Evolutionary conservation across 345 rosid genomes (phyloP).

Genomic region (Combretum micranthum): DNA sequence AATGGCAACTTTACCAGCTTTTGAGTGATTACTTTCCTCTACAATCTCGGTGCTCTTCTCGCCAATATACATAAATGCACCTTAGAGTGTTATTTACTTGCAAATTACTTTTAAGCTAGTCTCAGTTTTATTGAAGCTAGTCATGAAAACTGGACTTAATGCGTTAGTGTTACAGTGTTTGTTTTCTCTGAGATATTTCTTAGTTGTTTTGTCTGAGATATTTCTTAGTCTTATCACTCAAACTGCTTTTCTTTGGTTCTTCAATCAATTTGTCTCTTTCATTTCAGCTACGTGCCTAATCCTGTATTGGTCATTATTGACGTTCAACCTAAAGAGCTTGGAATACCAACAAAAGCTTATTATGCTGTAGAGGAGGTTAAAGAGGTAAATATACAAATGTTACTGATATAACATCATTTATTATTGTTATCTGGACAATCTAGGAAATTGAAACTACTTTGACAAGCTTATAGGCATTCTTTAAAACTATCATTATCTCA

Average conservation of each 20-base stretch:
- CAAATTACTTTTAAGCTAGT: too few relatives aligned
- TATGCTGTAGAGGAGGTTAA: constrained; percentile 85
- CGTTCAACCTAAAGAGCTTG: constrained; percentile 85
- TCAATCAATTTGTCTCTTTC: neutral
- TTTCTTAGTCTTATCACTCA: neutral
- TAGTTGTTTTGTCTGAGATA: neutral
- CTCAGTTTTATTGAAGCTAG: too few relatives aligned
- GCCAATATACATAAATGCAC: too few relatives aligned
- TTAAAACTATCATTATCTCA: too few relatives aligned
- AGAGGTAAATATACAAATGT: constrained; percentile 51
- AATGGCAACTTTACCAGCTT: too few relatives aligned
- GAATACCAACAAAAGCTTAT: constrained; percentile 86
- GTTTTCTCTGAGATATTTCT: neutral
- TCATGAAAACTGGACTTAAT: too few relatives aligned
- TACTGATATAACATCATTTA: neutral
- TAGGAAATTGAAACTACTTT: too few relatives aligned
- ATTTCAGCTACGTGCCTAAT: constrained; percentile 63
- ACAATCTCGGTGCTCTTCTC: too few relatives aligned
- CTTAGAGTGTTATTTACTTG: too few relatives aligned
- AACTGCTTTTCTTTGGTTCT: neutral
- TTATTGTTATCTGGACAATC: neutral
- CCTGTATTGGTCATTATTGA: constrained; percentile 89
- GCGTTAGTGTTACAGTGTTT: too few relatives aligned
- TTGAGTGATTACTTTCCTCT: too few relatives aligned
- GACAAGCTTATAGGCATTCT: too few relatives aligned